Percentiles rank a stretch among this genome's conserved stretches.
Evolutionary conservation across 768 basidiomycete genomes (phyloP).

Genomic region (Agaricus bisporus): DNA sequence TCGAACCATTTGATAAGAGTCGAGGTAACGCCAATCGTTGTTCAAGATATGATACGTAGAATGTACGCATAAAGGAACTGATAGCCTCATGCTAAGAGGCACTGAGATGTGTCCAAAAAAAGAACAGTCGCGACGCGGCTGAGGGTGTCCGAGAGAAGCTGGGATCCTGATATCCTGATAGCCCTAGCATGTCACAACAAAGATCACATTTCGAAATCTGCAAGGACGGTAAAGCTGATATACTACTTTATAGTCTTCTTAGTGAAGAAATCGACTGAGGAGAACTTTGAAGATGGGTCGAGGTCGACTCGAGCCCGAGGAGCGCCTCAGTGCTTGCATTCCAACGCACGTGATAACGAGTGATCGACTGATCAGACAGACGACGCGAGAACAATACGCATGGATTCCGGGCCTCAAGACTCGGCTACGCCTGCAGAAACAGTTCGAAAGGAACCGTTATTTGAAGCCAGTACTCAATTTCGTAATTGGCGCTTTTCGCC

Average conservation of each 20-base stretch:
- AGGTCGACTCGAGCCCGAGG: too few relatives aligned
- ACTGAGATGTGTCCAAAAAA: too few relatives aligned
- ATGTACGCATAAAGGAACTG: not conserved
- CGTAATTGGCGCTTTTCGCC: conserved; percentile 86
- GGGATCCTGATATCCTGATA: too few relatives aligned
- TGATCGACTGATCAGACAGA: not conserved
- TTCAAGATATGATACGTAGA: not conserved
- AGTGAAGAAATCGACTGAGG: too few relatives aligned
- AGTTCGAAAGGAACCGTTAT: conserved; percentile 28
- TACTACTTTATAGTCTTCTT: too few relatives aligned
- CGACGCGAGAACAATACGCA: not conserved
- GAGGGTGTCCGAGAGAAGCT: too few relatives aligned
- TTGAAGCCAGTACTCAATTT: conserved; percentile 76
- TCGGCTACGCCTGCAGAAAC: not conserved
- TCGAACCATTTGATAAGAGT: conserved; percentile 23
- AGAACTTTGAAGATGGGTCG: too few relatives aligned
- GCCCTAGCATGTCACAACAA: too few relatives aligned
- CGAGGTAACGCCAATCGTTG: conserved; percentile 15
- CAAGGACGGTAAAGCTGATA: too few relatives aligned
- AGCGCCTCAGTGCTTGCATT: not conserved
- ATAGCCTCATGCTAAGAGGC: too few relatives aligned
- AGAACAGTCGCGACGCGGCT: too few relatives aligned
- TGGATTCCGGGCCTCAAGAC: not conserved
- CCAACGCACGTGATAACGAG: not conserved
- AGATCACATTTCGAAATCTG: too few relatives aligned